Evolutionary conservation across 139 green algal species (phyloP).

Genomic region (Chlorella sp.): DNA sequence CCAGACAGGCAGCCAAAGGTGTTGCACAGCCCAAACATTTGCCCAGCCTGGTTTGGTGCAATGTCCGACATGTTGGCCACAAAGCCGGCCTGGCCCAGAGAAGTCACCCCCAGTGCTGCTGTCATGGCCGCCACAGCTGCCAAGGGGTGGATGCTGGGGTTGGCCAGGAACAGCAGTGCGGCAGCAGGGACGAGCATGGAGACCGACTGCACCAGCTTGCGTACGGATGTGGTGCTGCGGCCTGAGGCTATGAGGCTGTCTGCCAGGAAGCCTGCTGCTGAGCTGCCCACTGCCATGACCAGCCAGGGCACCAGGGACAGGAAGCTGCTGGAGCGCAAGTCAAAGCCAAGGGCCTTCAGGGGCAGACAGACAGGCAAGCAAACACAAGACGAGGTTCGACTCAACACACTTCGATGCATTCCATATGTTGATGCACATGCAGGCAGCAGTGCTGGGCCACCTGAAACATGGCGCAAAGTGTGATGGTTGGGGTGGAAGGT

Average conservation of each 20-base stretch:
- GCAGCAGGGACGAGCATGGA: slow-evolving; percentile 75
- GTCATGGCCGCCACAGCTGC: slow-evolving; percentile 48
- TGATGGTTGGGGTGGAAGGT: no score
- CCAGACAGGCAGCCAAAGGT: slow-evolving; percentile 78
- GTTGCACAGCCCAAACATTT: slow-evolving; percentile 87
- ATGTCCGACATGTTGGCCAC: slow-evolving; percentile 87
- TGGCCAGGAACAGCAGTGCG: slow-evolving; percentile 50
- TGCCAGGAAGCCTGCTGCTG: slow-evolving; percentile 57
- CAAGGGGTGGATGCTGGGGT: slow-evolving; percentile 20
- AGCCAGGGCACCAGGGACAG: slow-evolving; percentile 84
- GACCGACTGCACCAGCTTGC: slow-evolving; percentile 63
- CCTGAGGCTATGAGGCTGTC: slow-evolving; percentile 55
- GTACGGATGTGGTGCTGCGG: slow-evolving; percentile 38
- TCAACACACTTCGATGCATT: no score
- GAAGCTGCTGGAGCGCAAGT: slow-evolving; percentile 60
- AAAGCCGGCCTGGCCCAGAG: slow-evolving; percentile 74
- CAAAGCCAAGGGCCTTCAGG: slow-evolving; percentile 51
- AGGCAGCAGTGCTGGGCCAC: no score
- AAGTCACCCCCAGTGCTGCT: slow-evolving; percentile 68
- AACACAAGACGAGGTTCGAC: not conserved
- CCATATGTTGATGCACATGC: no score
- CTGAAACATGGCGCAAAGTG: no score
- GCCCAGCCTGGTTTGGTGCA: slow-evolving; percentile 63
- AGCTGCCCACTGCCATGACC: slow-evolving; percentile 73
- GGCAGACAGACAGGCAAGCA: not conserved